Evolutionary conservation across 139 green algal genomes (phyloP).

Genomic region (Chlorella sorokiniana): DNA sequence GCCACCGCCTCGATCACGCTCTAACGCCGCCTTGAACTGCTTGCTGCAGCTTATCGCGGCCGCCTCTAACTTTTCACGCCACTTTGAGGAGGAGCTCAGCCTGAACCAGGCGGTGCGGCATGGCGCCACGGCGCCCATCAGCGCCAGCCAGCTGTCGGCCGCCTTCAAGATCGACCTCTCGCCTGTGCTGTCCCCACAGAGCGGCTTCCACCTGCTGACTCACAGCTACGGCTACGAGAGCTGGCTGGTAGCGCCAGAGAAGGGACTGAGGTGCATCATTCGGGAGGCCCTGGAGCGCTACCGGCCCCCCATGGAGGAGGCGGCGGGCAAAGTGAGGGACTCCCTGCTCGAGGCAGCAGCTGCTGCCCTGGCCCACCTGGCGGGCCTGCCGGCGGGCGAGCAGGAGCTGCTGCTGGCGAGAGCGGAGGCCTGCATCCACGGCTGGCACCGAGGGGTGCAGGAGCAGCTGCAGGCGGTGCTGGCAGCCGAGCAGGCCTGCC

Average conservation of each 20-base stretch:
- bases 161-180: neutral
- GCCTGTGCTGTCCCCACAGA: neutral
- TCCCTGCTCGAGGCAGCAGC: neutral
- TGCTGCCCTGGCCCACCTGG: neutral
- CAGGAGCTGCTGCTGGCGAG: neutral
- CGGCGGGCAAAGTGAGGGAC: neutral
- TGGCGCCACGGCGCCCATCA: neutral
- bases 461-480: neutral
- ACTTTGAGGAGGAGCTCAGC: neutral
- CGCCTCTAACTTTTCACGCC: neutral
- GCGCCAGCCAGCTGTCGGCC: neutral
- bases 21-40: no score
- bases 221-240: neutral
- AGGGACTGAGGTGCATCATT: neutral
- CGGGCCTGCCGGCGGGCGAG: neutral
- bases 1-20: no score
- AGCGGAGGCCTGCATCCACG: neutral
- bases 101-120: neutral
- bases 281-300: neutral
- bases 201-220: neutral
- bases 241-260: slow-evolving; percentile 18
- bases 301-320: neutral
- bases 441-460: neutral
- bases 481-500: neutral
- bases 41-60: neutral